Percentiles rank a stretch among this genome's conserved stretches.
Conservation (phyloP, 1,284 basidiomycete genomes). For the Heterobasidion parviporum region DNA sequence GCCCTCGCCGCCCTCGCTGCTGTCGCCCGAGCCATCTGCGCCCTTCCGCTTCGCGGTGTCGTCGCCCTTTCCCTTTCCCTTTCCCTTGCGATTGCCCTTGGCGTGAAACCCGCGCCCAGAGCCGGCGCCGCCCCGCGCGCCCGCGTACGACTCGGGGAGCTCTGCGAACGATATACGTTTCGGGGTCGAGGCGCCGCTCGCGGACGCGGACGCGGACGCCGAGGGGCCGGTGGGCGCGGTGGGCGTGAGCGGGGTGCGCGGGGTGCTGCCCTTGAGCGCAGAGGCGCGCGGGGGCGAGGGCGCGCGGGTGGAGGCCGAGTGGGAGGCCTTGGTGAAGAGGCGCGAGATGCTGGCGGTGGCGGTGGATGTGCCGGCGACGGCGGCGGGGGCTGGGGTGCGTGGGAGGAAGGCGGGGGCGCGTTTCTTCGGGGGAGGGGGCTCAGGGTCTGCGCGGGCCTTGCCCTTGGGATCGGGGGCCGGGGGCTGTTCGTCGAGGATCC, state of each 20-base stretch:
- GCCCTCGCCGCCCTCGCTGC: slow-evolving; percentile 15
- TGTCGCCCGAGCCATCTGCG: slow-evolving; percentile 9
- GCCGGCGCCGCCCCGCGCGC: slow-evolving; percentile 12
- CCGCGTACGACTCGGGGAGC: slow-evolving; percentile 54
- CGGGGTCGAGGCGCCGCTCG: slow-evolving; percentile 47
- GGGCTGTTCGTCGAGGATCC: slow-evolving; percentile 56
- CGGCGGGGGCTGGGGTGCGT: slow-evolving; percentile 39
- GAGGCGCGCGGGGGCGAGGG: slow-evolving; percentile 45
- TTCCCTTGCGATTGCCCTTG: slow-evolving; percentile 14
- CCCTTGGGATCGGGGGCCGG: slow-evolving; percentile 13
- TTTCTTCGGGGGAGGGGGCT: slow-evolving; percentile 20
- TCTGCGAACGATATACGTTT: slow-evolving; percentile 71
- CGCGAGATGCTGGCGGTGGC: slow-evolving; percentile 69
- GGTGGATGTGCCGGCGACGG: slow-evolving; percentile 50
- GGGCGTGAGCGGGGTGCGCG: slow-evolving; percentile 17
- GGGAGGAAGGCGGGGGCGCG: slow-evolving; percentile 25
- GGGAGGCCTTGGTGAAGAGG: slow-evolving; percentile 61
- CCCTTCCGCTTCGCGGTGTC: slow-evolving; percentile 9
- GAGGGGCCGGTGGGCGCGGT: background rate
- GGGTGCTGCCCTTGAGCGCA: slow-evolving; percentile 35
- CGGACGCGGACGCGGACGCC: slow-evolving; percentile 14
- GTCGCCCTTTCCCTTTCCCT: slow-evolving; percentile 19
- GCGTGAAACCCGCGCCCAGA: slow-evolving; percentile 18
- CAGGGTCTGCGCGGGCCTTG: slow-evolving; percentile 10
- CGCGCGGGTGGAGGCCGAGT: slow-evolving; percentile 49